A percentile compares a stretch with the other conserved stretches of the same genome.
These are phyloP conservation scores for Solanum commersonii DNA, from an alignment of 257 asterid species.

Conservation along the genomic window DNA sequence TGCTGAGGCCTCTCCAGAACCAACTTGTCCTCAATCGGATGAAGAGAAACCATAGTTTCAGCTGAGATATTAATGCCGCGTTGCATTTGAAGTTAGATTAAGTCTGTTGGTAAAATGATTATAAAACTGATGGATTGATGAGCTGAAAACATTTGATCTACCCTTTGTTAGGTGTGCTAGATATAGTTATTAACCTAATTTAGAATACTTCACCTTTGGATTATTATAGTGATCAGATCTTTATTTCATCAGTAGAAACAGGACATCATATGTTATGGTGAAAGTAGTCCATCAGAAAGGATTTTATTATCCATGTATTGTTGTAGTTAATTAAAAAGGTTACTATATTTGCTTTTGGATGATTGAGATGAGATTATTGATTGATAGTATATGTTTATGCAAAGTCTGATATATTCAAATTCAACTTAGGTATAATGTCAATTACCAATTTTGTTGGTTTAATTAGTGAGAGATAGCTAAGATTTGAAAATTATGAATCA, in stretches of 20 bases:
- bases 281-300: neutral
- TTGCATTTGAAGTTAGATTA: neutral
- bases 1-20: constrained; percentile 45
- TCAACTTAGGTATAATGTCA: neutral
- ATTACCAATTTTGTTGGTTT: neutral
- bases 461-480: neutral
- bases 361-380: neutral
- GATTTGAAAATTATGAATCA: neutral
- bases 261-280: neutral
- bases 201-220: neutral
- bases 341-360: neutral
- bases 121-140: neutral
- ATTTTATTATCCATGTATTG: neutral
- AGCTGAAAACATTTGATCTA: neutral
- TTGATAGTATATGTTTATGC: neutral
- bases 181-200: neutral
- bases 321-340: neutral
- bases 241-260: neutral
- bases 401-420: neutral
- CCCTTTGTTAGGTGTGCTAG: neutral
- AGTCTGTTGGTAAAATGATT: neutral
- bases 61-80: neutral
- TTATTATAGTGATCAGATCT: neutral
- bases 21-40: constrained; percentile 61
- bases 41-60: constrained; percentile 68